These are phyloP conservation scores for Russula vinacea DNA, from an alignment of 768 basidiomycete genomes.

Conservation along the genomic window DNA sequence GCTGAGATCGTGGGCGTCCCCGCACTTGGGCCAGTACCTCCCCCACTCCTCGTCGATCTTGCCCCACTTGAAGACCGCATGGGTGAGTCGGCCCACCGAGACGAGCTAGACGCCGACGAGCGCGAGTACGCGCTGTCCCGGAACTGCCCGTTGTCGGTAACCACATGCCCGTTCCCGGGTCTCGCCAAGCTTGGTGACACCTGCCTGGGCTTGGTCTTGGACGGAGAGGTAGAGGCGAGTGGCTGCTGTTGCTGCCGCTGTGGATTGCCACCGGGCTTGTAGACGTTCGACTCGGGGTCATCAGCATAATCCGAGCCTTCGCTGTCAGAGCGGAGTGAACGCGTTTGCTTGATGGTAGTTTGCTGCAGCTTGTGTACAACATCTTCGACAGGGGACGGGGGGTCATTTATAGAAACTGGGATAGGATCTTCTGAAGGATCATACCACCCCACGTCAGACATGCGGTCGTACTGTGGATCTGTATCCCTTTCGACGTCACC, in stretches of 20 bases:
- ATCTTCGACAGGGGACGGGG: slow-evolving; percentile 39
- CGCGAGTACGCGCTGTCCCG: slow-evolving; percentile 36
- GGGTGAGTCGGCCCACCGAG: slow-evolving; percentile 25
- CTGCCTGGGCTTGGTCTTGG: slow-evolving; percentile 19
- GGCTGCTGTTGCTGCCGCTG: slow-evolving; percentile 30
- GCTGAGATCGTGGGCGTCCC: slow-evolving; percentile 75
- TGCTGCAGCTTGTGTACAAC: slow-evolving; percentile 34
- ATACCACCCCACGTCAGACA: slow-evolving; percentile 48
- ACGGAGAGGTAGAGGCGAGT: slow-evolving; percentile 31
- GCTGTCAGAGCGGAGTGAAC: slow-evolving; percentile 48
- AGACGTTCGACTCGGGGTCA: slow-evolving; percentile 20
- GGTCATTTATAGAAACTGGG: slow-evolving; percentile 36
- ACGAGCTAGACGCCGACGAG: slow-evolving; percentile 33
- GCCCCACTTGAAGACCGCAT: slow-evolving; percentile 44
- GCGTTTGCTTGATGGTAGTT: slow-evolving; percentile 45
- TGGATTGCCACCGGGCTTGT: slow-evolving; percentile 12
- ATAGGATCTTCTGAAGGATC: slow-evolving; percentile 30
- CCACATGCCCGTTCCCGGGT: slow-evolving; percentile 7
- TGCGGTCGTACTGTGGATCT: slow-evolving; percentile 55
- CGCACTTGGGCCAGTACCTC: slow-evolving; percentile 51
- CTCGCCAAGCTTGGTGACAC: background rate
- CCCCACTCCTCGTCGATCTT: slow-evolving; percentile 49
- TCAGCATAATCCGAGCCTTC: slow-evolving; percentile 57
- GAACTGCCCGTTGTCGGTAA: slow-evolving; percentile 23
- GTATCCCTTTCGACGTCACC: slow-evolving; percentile 78